Base-by-base conservation (phyloP, 1,284 basidiomycete species). In the Inonotus hispidus region DNA sequence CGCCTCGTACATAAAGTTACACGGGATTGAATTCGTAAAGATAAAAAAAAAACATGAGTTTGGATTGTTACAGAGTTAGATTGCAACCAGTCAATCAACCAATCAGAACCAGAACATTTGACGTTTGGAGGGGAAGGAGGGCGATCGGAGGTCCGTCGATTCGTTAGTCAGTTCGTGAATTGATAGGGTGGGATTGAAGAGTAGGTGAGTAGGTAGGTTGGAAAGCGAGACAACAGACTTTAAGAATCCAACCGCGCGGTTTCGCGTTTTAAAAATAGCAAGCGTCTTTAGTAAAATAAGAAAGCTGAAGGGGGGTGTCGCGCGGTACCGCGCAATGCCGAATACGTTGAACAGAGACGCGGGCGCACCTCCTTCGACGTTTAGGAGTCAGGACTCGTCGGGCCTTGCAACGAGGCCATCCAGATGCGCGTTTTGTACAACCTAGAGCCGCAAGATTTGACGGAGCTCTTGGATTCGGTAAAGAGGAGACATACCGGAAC, bases 351-450 rank as follows among this genome's bases (percentile, higher is more conserved):
- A 32, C 32, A 32, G 32, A 8, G 32, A 32, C 8, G 3, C 3
- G 32, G 32, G 32, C n/a, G n/a, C n/a, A n/a, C n/a, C n/a, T n/a
- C n/a, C n/a, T n/a, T n/a, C n/a, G n/a, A n/a, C n/a, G n/a, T 4
- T 32, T 32, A 32, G 32, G 32, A 52, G 29, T 58, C 58, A 19
- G 61, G 45, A 47, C 58, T 60, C 21, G 58, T 55, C 38, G 74
- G 70, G 53, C 78, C 77, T 60, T 79, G 77, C 53, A 84, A 74
- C 16, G 82, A 86, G 35, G 86, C 85, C 87, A 90, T 87, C 88
- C 88, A 90, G 64, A 90, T 89, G 39, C 88, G 76, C 46, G 88
- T 90, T 75, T 91, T 91, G 74, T 89, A 89, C 67, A 90, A 72
- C 66, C 87, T 88, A 37, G 3, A 50, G 14, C 14, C 61, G 55